Evolutionary conservation across 2,329 filamentous ascomycete species (phyloP).

Genomic region (Phialophora verrucosa): DNA sequence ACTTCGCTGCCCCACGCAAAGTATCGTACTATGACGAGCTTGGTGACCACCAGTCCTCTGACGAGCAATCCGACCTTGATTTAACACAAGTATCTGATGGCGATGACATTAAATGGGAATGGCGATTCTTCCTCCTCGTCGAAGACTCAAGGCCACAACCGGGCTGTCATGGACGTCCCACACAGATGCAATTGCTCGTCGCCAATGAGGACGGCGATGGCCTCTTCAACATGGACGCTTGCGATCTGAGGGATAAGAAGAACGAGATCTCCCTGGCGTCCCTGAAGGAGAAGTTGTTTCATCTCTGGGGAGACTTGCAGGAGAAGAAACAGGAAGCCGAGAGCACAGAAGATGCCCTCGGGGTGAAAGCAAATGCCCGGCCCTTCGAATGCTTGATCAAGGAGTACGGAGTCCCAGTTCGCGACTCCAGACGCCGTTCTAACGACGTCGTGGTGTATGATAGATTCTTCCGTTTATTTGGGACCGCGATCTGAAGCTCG

Average conservation of each 20-base stretch:
- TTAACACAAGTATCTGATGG: conserved; percentile 18
- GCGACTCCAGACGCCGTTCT: conserved; percentile 43
- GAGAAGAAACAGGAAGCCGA: conserved; percentile 62
- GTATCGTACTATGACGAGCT: conserved; percentile 59
- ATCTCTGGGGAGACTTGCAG: conserved; percentile 85
- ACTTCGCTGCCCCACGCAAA: conserved; percentile 67
- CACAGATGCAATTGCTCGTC: conserved; percentile 71
- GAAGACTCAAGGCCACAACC: conserved; percentile 65
- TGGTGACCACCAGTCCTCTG: conserved; percentile 43
- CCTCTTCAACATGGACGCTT: conserved; percentile 61
- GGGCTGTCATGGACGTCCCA: conserved; percentile 45
- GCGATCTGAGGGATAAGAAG: conserved; percentile 59
- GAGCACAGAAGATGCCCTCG: conserved; percentile 29
- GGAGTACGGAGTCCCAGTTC: conserved; percentile 66
- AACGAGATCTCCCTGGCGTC: conserved; percentile 55
- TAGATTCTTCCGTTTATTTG: conserved; percentile 68
- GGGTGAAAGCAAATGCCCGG: conserved; percentile 50
- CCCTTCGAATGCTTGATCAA: conserved; percentile 73
- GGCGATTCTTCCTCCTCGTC: conserved; percentile 79
- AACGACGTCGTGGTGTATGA: conserved; percentile 57
- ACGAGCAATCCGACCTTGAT: conserved; percentile 39
- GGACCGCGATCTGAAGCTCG: conserved; percentile 60
- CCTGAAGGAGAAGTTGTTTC: conserved; percentile 73
- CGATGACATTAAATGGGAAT: conserved; percentile 68
- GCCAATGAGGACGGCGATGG: conserved; percentile 63